phyloP scores from a whole-genome alignment of 1,139 yeast genomes.

The Kazachstania sp. region DNA sequence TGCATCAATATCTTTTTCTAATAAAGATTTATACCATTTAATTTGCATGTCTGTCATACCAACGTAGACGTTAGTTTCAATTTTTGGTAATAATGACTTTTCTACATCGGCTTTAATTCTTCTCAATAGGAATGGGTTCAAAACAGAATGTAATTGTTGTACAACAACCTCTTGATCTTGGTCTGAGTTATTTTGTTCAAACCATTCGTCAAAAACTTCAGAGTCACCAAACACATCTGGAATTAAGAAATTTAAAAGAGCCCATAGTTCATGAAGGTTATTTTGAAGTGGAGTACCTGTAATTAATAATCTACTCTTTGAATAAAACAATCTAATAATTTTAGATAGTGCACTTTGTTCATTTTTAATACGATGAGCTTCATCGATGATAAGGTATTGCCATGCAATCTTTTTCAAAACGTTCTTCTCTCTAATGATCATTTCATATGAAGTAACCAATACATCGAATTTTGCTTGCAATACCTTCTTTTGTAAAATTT shows the following conservation, averaged over 20 bases:
- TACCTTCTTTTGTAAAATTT: slow-evolving; percentile 43
- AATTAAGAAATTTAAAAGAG: slow-evolving; percentile 59
- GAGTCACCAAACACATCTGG: slow-evolving; percentile 76
- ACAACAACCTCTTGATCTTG: slow-evolving; percentile 58
- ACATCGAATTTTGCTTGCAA: slow-evolving; percentile 63
- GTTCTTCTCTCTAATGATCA: slow-evolving; percentile 65
- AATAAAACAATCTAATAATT: slow-evolving; percentile 63
- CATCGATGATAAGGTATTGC: slow-evolving; percentile 72
- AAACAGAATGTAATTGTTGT: slow-evolving; percentile 80
- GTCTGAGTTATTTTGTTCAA: slow-evolving; percentile 35
- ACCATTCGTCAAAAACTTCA: slow-evolving; percentile 70
- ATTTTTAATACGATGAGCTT: slow-evolving; percentile 74
- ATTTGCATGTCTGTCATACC: slow-evolving; percentile 72
- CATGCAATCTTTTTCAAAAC: slow-evolving; percentile 56
- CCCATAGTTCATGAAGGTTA: slow-evolving; percentile 75
- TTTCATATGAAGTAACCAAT: slow-evolving; percentile 64
- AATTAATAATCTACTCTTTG: slow-evolving; percentile 58
- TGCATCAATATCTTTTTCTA: slow-evolving; percentile 77
- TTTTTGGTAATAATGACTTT: slow-evolving; percentile 64
- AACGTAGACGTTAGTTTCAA: slow-evolving; percentile 62
- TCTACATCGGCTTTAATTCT: slow-evolving; percentile 76
- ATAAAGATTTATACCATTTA: slow-evolving; percentile 63
- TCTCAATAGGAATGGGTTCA: slow-evolving; percentile 66
- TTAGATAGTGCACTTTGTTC: slow-evolving; percentile 70
- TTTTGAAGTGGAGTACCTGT: slow-evolving; percentile 81